A percentile compares a stretch with the other conserved stretches of the same genome.
phyloP scores from a whole-genome alignment of 1,284 basidiomycete species.

The Sanghuangporus sanghuang region DNA sequence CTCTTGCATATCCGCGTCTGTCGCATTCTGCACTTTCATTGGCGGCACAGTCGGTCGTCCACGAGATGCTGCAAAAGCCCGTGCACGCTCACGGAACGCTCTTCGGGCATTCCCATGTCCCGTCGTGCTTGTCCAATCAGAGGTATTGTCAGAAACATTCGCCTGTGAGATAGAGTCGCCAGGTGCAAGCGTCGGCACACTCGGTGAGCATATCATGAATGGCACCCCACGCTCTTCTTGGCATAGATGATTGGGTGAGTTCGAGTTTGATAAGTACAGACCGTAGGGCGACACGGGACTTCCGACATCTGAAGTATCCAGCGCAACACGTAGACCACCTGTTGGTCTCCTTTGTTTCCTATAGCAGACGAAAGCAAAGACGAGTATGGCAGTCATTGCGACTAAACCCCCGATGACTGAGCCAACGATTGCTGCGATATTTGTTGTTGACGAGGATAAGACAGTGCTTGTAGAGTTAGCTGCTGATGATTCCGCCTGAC shows the following conservation, averaged over 20 bases:
- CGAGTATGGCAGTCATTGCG: slow-evolving; percentile 7
- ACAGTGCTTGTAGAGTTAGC: not conserved
- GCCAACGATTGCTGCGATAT: not conserved
- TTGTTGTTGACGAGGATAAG: not conserved
- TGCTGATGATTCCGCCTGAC: not conserved
- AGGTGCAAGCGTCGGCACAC: not conserved
- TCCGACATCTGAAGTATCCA: not conserved
- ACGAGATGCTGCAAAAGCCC: not conserved
- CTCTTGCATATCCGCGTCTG: not conserved
- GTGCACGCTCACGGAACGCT: not conserved
- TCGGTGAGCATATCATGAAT: not conserved
- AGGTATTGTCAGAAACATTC: not conserved
- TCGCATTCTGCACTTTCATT: slow-evolving; percentile 1
- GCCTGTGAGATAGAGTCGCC: not conserved
- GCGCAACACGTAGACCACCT: not conserved
- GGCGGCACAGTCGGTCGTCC: not conserved
- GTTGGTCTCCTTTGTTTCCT: not conserved
- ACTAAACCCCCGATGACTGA: not conserved
- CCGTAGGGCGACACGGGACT: not conserved
- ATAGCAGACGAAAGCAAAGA: not conserved
- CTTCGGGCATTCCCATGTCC: not conserved
- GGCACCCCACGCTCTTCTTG: not conserved
- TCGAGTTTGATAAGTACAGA: not conserved
- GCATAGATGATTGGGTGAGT: not conserved
- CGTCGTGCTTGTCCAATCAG: not conserved